Evolutionary conservation across 768 basidiomycete species (phyloP).

Genomic region (Podaxis pistillaris): DNA sequence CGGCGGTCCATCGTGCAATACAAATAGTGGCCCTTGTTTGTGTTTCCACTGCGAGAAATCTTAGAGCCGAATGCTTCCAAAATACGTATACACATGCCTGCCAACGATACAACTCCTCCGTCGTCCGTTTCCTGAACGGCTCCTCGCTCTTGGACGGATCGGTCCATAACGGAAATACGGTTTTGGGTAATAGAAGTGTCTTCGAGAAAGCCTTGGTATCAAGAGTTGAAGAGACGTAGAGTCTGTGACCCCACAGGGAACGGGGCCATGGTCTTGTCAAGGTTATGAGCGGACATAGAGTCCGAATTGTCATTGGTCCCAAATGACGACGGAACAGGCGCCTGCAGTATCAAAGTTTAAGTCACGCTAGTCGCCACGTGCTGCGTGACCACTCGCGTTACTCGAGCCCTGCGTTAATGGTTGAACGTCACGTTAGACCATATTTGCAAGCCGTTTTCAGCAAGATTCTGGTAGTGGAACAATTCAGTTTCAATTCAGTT

Average conservation of each 20-base stretch:
- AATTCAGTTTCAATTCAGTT: no score
- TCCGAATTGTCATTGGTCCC: constrained; percentile 11
- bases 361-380: neutral
- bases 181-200: constrained; percentile 81
- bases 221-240: constrained; percentile 7
- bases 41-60: constrained; percentile 53
- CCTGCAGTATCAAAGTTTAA: neutral
- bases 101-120: constrained; percentile 74
- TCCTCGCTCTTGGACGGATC: constrained; percentile 64
- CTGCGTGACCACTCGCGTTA: neutral
- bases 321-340: neutral
- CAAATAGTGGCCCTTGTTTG: constrained; percentile 66
- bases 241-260: neutral
- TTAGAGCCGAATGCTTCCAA: neutral
- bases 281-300: constrained; percentile 5
- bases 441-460: no score
- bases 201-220: constrained; percentile 43
- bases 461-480: no score
- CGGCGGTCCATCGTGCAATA: constrained; percentile 94
- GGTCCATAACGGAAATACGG: constrained; percentile 71
- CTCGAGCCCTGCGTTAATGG: neutral
- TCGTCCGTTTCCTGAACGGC: constrained; percentile 58
- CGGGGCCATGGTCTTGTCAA: neutral
- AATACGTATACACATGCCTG: constrained; percentile 48
- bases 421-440: no score